Conservation (phyloP, 768 basidiomycete genomes). For the Boletus rex-veris region DNA sequence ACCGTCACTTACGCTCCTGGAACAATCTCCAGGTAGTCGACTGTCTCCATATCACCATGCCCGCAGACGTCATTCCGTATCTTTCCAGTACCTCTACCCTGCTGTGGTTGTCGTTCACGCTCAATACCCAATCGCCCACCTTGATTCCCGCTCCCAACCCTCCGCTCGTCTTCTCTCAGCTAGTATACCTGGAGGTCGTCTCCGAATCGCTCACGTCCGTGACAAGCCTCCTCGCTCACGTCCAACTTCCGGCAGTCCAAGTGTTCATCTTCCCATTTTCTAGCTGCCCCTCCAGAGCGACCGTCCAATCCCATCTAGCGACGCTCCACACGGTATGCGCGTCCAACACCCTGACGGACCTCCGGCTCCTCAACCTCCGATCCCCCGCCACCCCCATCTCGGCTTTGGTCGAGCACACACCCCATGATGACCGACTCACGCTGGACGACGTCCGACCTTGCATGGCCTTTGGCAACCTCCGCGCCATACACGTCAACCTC, state of each 20-base stretch:
- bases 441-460: not conserved
- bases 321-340: not conserved
- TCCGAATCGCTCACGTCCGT: not conserved
- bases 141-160: not conserved
- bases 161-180: not conserved
- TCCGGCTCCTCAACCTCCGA: not conserved
- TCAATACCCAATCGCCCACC: not conserved
- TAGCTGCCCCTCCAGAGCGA: not conserved
- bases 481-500: conserved; percentile 1
- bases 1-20: not conserved
- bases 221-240: not conserved
- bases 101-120: not conserved
- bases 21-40: not conserved
- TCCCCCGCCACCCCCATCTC: not conserved
- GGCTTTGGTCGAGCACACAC: not conserved
- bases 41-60: not conserved
- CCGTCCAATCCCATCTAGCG: not conserved
- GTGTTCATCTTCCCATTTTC: not conserved
- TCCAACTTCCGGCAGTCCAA: not conserved
- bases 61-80: not conserved
- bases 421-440: not conserved
- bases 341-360: not conserved
- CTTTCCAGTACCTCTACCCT: not conserved
- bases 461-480: not conserved
- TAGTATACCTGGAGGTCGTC: conserved; percentile 1